Base-by-base conservation (phyloP, 2,329 filamentous ascomycete genomes). In the Fusarium nodosum region DNA sequence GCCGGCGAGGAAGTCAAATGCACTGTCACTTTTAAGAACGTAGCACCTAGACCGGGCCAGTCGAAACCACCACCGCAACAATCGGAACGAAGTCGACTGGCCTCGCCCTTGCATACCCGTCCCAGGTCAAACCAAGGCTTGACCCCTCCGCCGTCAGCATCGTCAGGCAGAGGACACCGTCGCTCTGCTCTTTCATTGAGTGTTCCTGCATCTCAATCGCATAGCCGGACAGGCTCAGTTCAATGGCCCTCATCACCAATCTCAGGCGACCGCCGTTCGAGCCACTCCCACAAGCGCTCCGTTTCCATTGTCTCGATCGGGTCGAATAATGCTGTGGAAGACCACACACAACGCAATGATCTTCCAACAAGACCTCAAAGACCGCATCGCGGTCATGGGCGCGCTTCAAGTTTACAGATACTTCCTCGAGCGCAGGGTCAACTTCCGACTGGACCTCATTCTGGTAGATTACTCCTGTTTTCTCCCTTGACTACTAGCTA, bases 1-100 rank as follows among this genome's bases (percentile, higher is more conserved):
- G 93, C 96, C 60, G 96, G 96, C 80, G 96, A 99, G 84, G 92
- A 97, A 77, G 88, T 98, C 77, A 93, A 94, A 82, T 98, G 96
- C 82, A 94, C 91, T 72, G 97, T 99, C 79, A 97, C 93, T 52
- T 99, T 99, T 83, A 95, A 92, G 82, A 99, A 99, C 79, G 87
- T 94, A 68, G 86, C 88, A 42, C 77, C 86, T 51, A 82, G 81
- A 39, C 69, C 79, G 36, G 77, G 69, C 46, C 79, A 81, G 59
- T 66, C 77, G 50, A 77, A 70, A 60, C 68, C 67, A 47, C 68
- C 60, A 47, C 66, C 70, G 30, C 71, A 69, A 47, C 66, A 69
- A 52, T 58, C 75, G 34, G 75, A 79, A 63, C 72, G 79, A 56
- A 79, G 79, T 60, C 78, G 80, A 47, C 68, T 81, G 58, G 75